Conservation (phyloP, 768 basidiomycete genomes). For the Boletellus ananas region DNA sequence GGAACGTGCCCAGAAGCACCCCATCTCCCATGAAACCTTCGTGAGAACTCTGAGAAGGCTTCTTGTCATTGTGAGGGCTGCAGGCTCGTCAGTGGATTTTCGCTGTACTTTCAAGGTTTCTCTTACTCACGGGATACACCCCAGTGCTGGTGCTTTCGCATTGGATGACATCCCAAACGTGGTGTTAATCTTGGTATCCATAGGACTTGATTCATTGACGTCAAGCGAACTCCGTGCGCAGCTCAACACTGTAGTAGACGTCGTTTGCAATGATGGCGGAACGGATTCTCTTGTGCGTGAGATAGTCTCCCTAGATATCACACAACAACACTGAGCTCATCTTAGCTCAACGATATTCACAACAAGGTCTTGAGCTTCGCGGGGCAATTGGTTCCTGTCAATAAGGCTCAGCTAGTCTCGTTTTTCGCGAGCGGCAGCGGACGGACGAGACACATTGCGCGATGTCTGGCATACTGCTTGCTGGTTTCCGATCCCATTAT, state of each 20-base stretch:
- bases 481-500: slow-evolving; percentile 3
- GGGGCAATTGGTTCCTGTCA: slow-evolving; percentile 39
- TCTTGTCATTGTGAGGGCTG: slow-evolving; percentile 38
- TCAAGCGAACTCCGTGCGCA: slow-evolving; percentile 43
- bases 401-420: slow-evolving; percentile 49
- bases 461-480: slow-evolving; percentile 49
- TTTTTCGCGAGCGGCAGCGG: slow-evolving; percentile 50
- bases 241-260: slow-evolving; percentile 45
- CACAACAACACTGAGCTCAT: neutral
- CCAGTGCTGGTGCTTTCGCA: slow-evolving; percentile 34
- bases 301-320: neutral
- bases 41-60: slow-evolving; percentile 39
- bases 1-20: slow-evolving; percentile 4
- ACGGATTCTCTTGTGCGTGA: slow-evolving; percentile 32
- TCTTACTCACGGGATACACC: slow-evolving; percentile 3
- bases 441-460: slow-evolving; percentile 51
- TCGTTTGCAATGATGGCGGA: slow-evolving; percentile 36
- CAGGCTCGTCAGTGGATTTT: slow-evolving; percentile 41
- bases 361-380: slow-evolving; percentile 42
- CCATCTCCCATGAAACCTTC: slow-evolving; percentile 23
- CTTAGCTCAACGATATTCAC: slow-evolving; percentile 47
- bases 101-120: neutral
- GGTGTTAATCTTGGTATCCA: slow-evolving; percentile 45
- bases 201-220: slow-evolving; percentile 54
- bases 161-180: slow-evolving; percentile 45